Conservation (phyloP, 257 asterid genomes). For the Fraxinus cuspidata region DNA sequence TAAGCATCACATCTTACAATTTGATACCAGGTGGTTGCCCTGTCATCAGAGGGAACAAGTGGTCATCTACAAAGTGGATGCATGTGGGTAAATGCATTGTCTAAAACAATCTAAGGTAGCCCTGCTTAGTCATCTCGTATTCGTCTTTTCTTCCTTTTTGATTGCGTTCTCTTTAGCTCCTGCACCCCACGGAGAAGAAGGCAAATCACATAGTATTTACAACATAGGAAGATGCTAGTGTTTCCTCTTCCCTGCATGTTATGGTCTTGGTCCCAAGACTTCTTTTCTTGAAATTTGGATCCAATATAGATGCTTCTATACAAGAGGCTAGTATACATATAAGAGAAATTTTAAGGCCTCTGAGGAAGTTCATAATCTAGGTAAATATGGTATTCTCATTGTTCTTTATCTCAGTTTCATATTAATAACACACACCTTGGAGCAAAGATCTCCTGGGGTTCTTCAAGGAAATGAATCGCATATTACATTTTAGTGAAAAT, state of each 20-base stretch:
- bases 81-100: slow-evolving; percentile 54
- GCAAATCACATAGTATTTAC: background rate
- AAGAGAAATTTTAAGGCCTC: background rate
- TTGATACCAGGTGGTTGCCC: slow-evolving; percentile 61
- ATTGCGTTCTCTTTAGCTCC: background rate
- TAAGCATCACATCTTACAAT: slow-evolving; percentile 8
- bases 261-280: background rate
- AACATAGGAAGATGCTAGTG: background rate
- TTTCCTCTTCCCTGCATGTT: background rate
- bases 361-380: background rate
- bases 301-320: background rate
- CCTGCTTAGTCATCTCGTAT: background rate
- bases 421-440: background rate
- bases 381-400: background rate
- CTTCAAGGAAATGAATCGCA: background rate
- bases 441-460: background rate
- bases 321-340: background rate
- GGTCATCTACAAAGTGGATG: slow-evolving; percentile 72
- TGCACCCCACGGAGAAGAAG: background rate
- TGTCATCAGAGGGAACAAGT: slow-evolving; percentile 55
- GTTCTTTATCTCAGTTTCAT: background rate
- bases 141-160: slow-evolving; percentile 10
- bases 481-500: background rate
- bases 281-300: background rate
- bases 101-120: slow-evolving; percentile 19